A percentile compares a stretch with the other conserved stretches of the same genome.
phyloP scores from a whole-genome alignment of 176 grass and related monocot species.

The Lolium multiflorum region DNA sequence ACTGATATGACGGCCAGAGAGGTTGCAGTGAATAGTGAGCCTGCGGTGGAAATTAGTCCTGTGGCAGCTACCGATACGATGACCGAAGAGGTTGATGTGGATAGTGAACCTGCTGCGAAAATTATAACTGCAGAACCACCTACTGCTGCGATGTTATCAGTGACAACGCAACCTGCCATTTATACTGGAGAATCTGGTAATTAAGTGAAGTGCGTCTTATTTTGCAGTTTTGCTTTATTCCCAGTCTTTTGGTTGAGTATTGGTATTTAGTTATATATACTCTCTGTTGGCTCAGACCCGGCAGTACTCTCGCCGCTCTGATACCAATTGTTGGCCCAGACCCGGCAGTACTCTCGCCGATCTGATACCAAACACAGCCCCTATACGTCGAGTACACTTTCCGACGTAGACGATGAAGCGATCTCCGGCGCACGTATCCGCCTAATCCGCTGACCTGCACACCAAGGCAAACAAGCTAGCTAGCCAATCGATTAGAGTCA shows the following conservation, averaged over 20 bases:
- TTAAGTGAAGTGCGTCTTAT: neutral
- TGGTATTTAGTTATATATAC: neutral
- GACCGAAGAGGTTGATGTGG: neutral
- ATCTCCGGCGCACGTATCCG: too few species aligned
- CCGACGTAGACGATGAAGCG: too few species aligned
- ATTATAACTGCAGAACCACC: neutral
- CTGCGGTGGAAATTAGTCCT: neutral
- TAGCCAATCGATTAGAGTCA: too few species aligned
- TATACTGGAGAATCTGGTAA: neutral
- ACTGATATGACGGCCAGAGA: neutral
- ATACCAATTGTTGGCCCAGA: too few species aligned
- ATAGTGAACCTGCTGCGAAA: neutral
- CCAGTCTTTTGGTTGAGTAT: neutral
- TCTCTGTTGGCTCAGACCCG: too few species aligned
- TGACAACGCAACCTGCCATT: neutral
- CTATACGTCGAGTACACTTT: too few species aligned
- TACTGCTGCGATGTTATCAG: neutral
- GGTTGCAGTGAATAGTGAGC: neutral
- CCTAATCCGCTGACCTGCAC: too few species aligned
- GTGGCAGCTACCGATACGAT: neutral
- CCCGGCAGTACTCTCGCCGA: too few species aligned
- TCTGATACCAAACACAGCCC: too few species aligned
- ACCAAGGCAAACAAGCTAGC: too few species aligned
- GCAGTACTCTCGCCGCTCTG: too few species aligned
- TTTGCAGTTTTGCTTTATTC: neutral